Conservation (phyloP, 2,329 filamentous ascomycete genomes). For the Arthrinium puccinioides region DNA sequence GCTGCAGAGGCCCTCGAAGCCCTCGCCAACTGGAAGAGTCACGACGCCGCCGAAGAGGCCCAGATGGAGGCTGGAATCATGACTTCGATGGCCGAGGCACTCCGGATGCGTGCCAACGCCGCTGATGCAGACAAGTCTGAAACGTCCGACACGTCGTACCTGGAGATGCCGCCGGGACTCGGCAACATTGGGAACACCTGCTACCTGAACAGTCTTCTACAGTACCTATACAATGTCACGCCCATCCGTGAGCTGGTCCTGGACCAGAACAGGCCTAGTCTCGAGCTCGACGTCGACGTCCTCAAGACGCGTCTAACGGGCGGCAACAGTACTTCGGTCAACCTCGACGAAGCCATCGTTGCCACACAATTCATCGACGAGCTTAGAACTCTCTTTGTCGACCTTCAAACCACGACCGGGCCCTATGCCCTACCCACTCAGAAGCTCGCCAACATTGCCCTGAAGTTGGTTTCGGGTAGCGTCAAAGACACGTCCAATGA, state of each 20-base stretch:
- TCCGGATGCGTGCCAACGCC: too few relatives aligned
- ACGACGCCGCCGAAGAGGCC: slow-evolving; percentile 6
- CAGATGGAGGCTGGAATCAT: too few relatives aligned
- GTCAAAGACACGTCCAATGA: slow-evolving; percentile 8
- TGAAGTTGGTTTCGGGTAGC: slow-evolving; percentile 52
- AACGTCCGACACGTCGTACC: slow-evolving; percentile 4
- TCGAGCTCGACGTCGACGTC: slow-evolving; percentile 57
- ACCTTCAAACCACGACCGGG: slow-evolving; percentile 57
- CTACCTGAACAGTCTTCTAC: slow-evolving; percentile 92
- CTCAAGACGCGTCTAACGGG: slow-evolving; percentile 66
- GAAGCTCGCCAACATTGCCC: slow-evolving; percentile 71
- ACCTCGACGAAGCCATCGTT: slow-evolving; percentile 50
- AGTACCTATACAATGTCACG: slow-evolving; percentile 88
- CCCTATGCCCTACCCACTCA: slow-evolving; percentile 63
- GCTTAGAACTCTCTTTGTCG: slow-evolving; percentile 61
- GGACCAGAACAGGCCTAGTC: slow-evolving; percentile 62
- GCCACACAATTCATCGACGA: slow-evolving; percentile 73
- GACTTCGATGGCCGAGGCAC: too few relatives aligned
- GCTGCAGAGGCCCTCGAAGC: slow-evolving; percentile 19
- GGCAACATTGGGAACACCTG: slow-evolving; percentile 96
- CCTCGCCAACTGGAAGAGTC: slow-evolving; percentile 16
- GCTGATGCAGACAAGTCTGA: too few relatives aligned
- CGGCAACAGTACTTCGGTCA: slow-evolving; percentile 47
- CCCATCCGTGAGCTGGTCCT: slow-evolving; percentile 75
- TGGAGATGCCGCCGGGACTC: slow-evolving; percentile 54